phyloP scores from a whole-genome alignment of 73 alveolate species.

The Paramecium octaurelia region DNA sequence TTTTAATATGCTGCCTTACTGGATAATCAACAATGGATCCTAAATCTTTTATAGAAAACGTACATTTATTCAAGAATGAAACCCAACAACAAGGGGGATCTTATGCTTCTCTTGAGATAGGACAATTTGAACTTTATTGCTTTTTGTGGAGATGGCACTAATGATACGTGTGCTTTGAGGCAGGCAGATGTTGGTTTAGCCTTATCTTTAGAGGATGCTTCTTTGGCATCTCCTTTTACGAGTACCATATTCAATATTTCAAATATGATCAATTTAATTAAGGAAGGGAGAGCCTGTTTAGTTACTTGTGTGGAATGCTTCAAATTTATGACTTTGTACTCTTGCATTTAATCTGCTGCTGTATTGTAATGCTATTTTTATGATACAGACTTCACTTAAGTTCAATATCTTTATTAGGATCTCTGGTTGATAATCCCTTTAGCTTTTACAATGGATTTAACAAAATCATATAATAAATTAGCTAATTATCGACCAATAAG shows the following conservation, averaged over 20 bases:
- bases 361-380: conserved; percentile 73
- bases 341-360: conserved; percentile 82
- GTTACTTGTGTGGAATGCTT: conserved; percentile 89
- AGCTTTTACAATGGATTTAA: conserved; percentile 81
- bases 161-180: conserved; percentile 86
- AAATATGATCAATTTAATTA: conserved; percentile 67
- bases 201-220: conserved; percentile 85
- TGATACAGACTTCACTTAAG: conserved; percentile 75
- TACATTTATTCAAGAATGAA: conserved; percentile 73
- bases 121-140: conserved; percentile 70
- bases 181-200: conserved; percentile 89
- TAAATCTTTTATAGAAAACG: neutral
- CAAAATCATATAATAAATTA: conserved; percentile 69
- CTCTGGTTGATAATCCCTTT: conserved; percentile 84
- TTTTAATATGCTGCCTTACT: neutral
- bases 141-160: conserved; percentile 95
- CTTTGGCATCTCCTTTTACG: conserved; percentile 91
- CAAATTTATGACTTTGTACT: conserved; percentile 91
- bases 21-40: neutral
- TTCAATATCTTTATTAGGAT: conserved; percentile 88
- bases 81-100: conserved; percentile 67
- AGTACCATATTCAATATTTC: conserved; percentile 75
- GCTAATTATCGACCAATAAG: conserved; percentile 38
- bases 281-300: conserved; percentile 93
- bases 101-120: conserved; percentile 60